Conservation (phyloP, 192 early-diverging fungal genomes). For the Geranomyces variabilis region DNA sequence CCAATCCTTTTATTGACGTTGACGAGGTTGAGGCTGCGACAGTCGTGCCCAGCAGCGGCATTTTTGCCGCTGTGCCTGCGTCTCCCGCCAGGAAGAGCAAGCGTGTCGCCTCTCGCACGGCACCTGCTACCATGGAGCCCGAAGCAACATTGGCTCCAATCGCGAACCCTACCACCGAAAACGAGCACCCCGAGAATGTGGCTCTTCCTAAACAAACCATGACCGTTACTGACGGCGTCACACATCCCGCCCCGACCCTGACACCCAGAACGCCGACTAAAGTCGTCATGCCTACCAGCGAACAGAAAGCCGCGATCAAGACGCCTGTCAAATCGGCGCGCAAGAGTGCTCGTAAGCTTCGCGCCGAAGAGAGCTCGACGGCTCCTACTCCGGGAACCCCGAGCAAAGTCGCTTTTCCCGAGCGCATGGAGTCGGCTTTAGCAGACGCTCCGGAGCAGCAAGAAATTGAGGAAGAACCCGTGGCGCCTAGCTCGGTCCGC, state of each 20-base stretch:
- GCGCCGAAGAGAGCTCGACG: not conserved
- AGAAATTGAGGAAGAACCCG: no score
- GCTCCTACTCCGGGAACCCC: not conserved
- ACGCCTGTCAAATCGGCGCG: not conserved
- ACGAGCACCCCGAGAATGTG: not conserved
- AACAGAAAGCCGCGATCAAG: conserved; percentile 14
- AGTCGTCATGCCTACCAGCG: not conserved
- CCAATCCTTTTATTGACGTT: not conserved
- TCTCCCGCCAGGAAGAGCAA: not conserved
- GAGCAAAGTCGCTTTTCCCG: not conserved
- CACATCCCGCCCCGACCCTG: not conserved
- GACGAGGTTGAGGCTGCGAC: not conserved
- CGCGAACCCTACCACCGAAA: not conserved
- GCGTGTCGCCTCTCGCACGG: not conserved
- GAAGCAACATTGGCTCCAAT: not conserved
- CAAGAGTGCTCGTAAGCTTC: not conserved
- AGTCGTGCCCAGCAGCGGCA: no score
- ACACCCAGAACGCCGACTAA: conserved; percentile 4
- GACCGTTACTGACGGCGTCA: not conserved
- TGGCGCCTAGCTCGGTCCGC: no score
- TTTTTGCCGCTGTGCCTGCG: not conserved
- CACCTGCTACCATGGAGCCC: not conserved
- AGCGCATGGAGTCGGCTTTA: not conserved
- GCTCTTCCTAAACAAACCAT: not conserved
- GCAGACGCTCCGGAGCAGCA: no score